phyloP scores from a whole-genome alignment of 2,329 filamentous ascomycete species.

The Iodosphaeria phyllophila region DNA sequence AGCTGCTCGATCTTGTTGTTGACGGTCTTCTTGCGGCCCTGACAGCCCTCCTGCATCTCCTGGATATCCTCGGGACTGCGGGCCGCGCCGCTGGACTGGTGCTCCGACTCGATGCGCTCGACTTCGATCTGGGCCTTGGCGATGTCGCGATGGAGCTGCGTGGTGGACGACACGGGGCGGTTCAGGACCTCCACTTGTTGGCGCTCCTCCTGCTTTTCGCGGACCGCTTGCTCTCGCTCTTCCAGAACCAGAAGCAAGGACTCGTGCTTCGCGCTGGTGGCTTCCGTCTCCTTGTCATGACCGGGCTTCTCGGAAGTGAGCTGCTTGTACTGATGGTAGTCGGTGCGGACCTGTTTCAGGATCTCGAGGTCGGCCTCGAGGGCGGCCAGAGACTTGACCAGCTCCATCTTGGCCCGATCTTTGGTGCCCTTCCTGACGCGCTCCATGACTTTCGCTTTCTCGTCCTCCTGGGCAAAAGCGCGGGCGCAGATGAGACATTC shows the following conservation, averaged over 20 bases:
- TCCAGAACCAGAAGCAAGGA: conserved; percentile 42
- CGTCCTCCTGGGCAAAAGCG: conserved; percentile 40
- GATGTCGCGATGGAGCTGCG: conserved; percentile 54
- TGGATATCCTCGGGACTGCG: conserved; percentile 73
- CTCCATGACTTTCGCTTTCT: conserved; percentile 43
- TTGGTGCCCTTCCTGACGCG: conserved; percentile 47
- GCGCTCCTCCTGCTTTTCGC: conserved; percentile 43
- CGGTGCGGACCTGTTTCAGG: conserved; percentile 42
- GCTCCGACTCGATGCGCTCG: conserved; percentile 53
- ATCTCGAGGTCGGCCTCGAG: conserved; percentile 30
- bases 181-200: conserved; percentile 58
- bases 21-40: conserved; percentile 45
- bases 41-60: conserved; percentile 47
- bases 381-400: conserved; percentile 40
- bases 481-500: conserved; percentile 63
- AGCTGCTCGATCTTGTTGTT: conserved; percentile 49
- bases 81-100: conserved; percentile 44
- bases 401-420: conserved; percentile 40
- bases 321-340: conserved; percentile 58
- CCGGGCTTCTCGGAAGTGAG: conserved; percentile 53
- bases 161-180: conserved; percentile 60
- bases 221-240: conserved; percentile 46
- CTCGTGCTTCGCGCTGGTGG: conserved; percentile 42
- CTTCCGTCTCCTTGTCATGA: conserved; percentile 42
- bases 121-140: conserved; percentile 55